These are phyloP conservation scores for Suhomyces panamericanus DNA, from an alignment of 1,139 yeast genomes.

Conservation along the genomic window DNA sequence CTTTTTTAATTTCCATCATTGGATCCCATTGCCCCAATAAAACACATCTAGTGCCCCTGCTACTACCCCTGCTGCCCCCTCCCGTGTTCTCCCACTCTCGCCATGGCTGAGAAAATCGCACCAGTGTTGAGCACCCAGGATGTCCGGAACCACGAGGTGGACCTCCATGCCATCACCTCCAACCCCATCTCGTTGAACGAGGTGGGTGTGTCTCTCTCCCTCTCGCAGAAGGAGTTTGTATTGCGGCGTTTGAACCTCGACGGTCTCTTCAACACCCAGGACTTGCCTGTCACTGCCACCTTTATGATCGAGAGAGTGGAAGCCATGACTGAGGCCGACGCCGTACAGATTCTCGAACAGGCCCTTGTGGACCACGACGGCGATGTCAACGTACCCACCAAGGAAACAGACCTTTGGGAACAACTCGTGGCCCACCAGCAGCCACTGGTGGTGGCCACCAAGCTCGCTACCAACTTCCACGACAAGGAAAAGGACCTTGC, in stretches of 20 bases:
- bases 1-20: too few relatives aligned
- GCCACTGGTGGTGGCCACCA: not conserved
- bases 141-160: slow-evolving; percentile 16
- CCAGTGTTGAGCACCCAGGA: slow-evolving; percentile 18
- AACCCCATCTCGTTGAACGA: slow-evolving; percentile 25
- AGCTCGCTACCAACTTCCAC: not conserved
- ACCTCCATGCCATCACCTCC: slow-evolving; percentile 17
- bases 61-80: not conserved
- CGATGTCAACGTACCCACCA: slow-evolving; percentile 27
- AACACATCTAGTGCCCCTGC: not conserved
- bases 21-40: too few relatives aligned
- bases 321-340: slow-evolving; percentile 17
- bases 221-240: slow-evolving; percentile 27
- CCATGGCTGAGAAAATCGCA: slow-evolving; percentile 13
- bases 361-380: slow-evolving; percentile 20
- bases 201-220: slow-evolving; percentile 29
- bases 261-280: slow-evolving; percentile 28
- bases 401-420: slow-evolving; percentile 17
- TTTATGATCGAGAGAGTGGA: slow-evolving; percentile 26
- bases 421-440: not conserved
- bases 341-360: slow-evolving; percentile 22
- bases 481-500: not conserved
- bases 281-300: slow-evolving; percentile 31
- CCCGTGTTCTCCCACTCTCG: not conserved
- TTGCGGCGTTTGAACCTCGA: slow-evolving; percentile 31